Percentiles rank a stretch among this genome's conserved stretches.
phyloP scores from a whole-genome alignment of 2,329 filamentous ascomycete genomes.

The Penicillium sp. region DNA sequence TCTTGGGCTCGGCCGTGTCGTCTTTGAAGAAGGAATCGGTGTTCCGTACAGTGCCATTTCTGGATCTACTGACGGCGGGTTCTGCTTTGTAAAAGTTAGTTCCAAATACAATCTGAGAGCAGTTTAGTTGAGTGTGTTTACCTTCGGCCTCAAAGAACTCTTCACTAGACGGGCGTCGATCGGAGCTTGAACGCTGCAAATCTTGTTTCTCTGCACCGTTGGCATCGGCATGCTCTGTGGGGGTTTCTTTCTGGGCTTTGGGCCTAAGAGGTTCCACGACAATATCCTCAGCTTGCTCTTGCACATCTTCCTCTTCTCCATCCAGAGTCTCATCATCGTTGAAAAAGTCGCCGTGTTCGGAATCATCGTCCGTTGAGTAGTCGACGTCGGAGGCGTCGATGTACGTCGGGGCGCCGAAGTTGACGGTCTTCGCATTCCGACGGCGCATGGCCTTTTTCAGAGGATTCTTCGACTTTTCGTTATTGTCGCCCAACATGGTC shows the following conservation, averaged over 20 bases:
- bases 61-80: constrained; percentile 55
- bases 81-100: constrained; percentile 28
- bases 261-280: constrained; percentile 47
- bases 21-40: constrained; percentile 98
- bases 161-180: constrained; percentile 58
- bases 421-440: constrained; percentile 80
- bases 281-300: constrained; percentile 41
- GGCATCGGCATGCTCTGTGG: constrained; percentile 26
- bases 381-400: constrained; percentile 85
- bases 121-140: constrained; percentile 21
- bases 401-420: constrained; percentile 81
- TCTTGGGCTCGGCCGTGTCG: constrained; percentile 90
- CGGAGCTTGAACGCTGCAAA: constrained; percentile 33
- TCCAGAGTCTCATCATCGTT: constrained; percentile 51
- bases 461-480: constrained; percentile 78
- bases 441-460: constrained; percentile 80
- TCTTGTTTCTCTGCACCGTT: constrained; percentile 24
- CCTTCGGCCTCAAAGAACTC: constrained; percentile 60
- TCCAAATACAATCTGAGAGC: neutral
- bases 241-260: constrained; percentile 42
- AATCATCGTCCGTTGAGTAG: constrained; percentile 78
- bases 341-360: constrained; percentile 49
- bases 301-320: constrained; percentile 34
- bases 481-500: constrained; percentile 69
- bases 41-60: constrained; percentile 83